Evolutionary conservation across 805 yeast genomes (phyloP).

Genomic region (Lipomyces sp.): DNA sequence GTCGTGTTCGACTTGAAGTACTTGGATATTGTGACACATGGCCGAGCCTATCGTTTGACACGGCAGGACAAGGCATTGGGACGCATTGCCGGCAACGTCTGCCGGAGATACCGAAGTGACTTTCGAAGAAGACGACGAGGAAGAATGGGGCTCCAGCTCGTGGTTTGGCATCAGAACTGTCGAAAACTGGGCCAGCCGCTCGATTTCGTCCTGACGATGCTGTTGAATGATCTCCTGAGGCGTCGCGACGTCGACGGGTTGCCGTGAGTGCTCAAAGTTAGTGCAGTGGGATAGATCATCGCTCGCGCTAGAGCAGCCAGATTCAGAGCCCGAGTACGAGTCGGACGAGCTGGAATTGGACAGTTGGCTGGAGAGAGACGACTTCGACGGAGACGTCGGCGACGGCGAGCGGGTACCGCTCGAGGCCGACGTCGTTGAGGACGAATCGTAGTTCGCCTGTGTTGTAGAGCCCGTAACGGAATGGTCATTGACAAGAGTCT

Average conservation of each 20-base stretch:
- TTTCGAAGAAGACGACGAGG: not conserved
- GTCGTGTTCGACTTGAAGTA: constrained; percentile 10
- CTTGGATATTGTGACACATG: constrained; percentile 15
- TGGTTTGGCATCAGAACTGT: not conserved
- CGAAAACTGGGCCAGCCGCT: not conserved
- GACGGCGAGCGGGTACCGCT: too few relatives aligned
- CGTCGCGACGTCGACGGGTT: constrained; percentile 4
- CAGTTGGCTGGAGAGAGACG: not conserved
- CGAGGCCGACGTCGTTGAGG: too few relatives aligned
- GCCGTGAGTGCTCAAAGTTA: not conserved
- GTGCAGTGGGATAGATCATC: not conserved
- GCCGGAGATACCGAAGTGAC: not conserved
- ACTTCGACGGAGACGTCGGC: too few relatives aligned
- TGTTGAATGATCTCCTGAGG: constrained; percentile 11
- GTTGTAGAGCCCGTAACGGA: too few relatives aligned
- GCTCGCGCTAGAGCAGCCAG: not conserved
- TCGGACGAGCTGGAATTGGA: not conserved
- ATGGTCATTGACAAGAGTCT: too few relatives aligned
- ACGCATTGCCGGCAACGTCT: not conserved
- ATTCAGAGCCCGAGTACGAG: too few relatives aligned
- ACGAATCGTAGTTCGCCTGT: too few relatives aligned
- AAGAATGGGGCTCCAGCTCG: not conserved
- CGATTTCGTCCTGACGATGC: not conserved
- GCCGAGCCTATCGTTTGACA: constrained; percentile 15
- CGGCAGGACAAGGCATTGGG: constrained; percentile 8